Evolutionary conservation across 140 eudicot genomes (phyloP).

Genomic region (Cichorium intybus): DNA sequence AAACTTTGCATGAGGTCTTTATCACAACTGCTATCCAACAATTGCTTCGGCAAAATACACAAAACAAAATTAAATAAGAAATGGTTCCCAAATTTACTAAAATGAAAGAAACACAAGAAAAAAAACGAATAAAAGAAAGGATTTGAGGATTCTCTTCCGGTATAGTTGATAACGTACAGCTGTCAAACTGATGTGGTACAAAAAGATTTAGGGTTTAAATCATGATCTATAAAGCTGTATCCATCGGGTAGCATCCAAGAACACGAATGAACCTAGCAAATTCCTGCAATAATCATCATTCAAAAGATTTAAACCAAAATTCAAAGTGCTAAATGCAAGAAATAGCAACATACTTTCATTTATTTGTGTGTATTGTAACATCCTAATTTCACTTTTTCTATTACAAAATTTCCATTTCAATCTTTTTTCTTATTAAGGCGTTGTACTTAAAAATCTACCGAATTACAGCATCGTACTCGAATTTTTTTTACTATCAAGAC

Average conservation of each 20-base stretch:
- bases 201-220: constrained; percentile 14
- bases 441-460: neutral
- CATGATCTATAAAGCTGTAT: constrained; percentile 39
- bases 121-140: constrained; percentile 29
- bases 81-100: constrained; percentile 19
- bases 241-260: constrained; percentile 88
- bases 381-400: neutral
- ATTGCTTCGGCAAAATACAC: constrained; percentile 12
- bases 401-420: no score
- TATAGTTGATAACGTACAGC: constrained; percentile 12
- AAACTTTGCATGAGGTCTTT: constrained; percentile 17
- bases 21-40: neutral
- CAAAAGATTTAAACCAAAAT: neutral
- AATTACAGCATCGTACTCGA: neutral
- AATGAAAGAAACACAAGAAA: constrained; percentile 11
- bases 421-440: no score
- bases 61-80: neutral
- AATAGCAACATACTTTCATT: neutral
- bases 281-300: constrained; percentile 52
- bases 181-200: neutral
- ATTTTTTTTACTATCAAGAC: neutral
- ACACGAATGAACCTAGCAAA: constrained; percentile 82
- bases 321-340: neutral
- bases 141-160: constrained; percentile 14
- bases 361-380: neutral